Percentiles rank a stretch among this genome's conserved stretches.
Conservation (phyloP, 441 rosid species). For the Melastoma candidum region DNA sequence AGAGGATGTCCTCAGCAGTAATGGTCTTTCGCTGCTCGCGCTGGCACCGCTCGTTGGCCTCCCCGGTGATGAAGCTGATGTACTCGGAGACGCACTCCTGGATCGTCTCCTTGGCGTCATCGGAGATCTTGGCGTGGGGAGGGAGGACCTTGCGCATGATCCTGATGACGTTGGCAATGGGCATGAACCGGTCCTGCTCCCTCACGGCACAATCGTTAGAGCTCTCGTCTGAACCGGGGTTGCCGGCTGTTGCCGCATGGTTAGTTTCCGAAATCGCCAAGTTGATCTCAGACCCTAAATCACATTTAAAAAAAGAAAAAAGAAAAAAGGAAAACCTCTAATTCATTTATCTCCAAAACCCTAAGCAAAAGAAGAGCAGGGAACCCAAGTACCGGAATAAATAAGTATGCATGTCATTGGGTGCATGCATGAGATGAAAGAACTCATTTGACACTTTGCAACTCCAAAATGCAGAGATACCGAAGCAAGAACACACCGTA, state of each 20-base stretch:
- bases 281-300: conserved; percentile 22
- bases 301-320: too few species aligned
- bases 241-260: conserved; percentile 11
- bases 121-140: conserved; percentile 71
- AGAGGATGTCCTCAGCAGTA: conserved; percentile 86
- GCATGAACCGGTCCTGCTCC: conserved; percentile 73
- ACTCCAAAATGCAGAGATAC: too few species aligned
- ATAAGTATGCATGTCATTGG: too few species aligned
- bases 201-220: conserved; percentile 45
- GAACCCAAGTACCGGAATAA: too few species aligned
- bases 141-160: conserved; percentile 74
- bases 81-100: conserved; percentile 97
- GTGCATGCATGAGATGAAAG: too few species aligned
- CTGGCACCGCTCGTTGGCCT: conserved; percentile 94
- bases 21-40: conserved; percentile 96
- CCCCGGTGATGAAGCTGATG: conserved; percentile 96
- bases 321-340: too few species aligned
- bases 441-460: too few species aligned
- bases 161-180: conserved; percentile 69
- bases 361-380: too few species aligned
- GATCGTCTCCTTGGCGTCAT: conserved; percentile 89
- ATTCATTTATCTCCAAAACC: too few species aligned
- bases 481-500: too few species aligned
- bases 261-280: conserved; percentile 16
- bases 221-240: conserved; percentile 22